phyloP scores from a whole-genome alignment of 192 early-diverging fungal genomes.

The Cladochytrium replicatum region DNA sequence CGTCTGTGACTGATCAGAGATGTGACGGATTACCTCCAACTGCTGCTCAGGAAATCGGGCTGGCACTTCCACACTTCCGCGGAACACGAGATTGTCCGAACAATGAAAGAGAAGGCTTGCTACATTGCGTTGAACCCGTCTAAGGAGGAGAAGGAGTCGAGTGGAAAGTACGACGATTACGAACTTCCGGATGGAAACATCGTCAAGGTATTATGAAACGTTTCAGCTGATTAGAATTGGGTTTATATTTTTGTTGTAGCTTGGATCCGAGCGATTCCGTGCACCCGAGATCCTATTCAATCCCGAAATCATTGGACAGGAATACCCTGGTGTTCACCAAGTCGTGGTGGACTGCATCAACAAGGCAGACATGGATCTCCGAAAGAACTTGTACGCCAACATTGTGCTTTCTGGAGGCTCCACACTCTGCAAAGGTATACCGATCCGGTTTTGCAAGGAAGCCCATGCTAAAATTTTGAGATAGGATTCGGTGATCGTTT shows the following conservation, averaged over 20 bases:
- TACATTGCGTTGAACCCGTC: constrained; percentile 80
- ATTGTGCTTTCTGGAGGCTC: constrained; percentile 97
- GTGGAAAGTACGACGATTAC: constrained; percentile 65
- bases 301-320: constrained; percentile 85
- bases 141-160: constrained; percentile 89
- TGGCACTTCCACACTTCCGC: constrained; percentile 83
- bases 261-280: constrained; percentile 85
- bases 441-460: neutral
- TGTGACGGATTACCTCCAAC: constrained; percentile 82
- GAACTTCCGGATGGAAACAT: constrained; percentile 72
- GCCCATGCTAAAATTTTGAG: neutral
- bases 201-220: constrained; percentile 51
- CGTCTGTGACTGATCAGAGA: constrained; percentile 40
- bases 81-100: constrained; percentile 89
- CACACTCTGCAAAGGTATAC: constrained; percentile 66
- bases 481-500: constrained; percentile 87
- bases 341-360: constrained; percentile 87
- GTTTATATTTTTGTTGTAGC: constrained; percentile 25
- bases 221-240: neutral
- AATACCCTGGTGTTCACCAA: constrained; percentile 90
- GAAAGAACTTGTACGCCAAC: constrained; percentile 77
- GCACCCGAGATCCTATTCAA: constrained; percentile 95
- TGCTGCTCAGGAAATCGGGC: constrained; percentile 86
- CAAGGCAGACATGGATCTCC: constrained; percentile 88
- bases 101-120: constrained; percentile 94